These are phyloP conservation scores for Withania somnifera DNA, from an alignment of 305 asterid genomes.

Conservation along the genomic window DNA sequence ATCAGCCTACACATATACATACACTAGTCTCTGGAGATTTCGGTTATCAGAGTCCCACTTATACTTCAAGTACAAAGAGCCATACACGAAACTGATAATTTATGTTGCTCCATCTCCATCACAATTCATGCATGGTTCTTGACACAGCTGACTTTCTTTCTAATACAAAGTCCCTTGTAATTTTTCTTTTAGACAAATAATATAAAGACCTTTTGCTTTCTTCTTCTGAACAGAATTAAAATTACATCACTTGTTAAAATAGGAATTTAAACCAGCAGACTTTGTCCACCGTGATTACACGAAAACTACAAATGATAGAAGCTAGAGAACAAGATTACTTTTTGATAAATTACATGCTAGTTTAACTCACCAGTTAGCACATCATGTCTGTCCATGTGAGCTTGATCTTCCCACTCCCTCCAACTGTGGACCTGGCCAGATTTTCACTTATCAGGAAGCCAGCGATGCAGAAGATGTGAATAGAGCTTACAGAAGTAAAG, in stretches of 20 bases:
- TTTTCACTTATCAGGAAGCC: constrained; percentile 2
- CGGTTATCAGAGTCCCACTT: not conserved
- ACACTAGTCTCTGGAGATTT: not conserved
- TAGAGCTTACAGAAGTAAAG: not conserved
- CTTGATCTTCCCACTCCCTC: constrained; percentile 98
- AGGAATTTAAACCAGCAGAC: not conserved
- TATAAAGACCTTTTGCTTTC: not conserved
- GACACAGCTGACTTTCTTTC: not conserved
- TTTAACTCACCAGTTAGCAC: constrained; percentile 48
- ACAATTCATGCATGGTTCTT: not conserved
- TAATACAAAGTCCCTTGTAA: not conserved
- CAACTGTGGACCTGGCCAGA: constrained; percentile 73
- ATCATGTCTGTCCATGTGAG: constrained; percentile 61
- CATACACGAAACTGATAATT: not conserved
- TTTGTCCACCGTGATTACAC: not conserved
- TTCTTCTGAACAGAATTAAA: not conserved
- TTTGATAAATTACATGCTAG: not conserved
- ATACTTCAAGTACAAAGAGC: not conserved
- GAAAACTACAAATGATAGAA: not conserved
- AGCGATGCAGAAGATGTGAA: constrained; percentile 7
- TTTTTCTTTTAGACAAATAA: not conserved
- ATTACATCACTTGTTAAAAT: not conserved
- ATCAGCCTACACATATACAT: not conserved
- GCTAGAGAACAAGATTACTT: not conserved
- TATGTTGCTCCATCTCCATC: not conserved